phyloP scores from a whole-genome alignment of 2,329 filamentous ascomycete species.

The Botryosphaeria dothidea region DNA sequence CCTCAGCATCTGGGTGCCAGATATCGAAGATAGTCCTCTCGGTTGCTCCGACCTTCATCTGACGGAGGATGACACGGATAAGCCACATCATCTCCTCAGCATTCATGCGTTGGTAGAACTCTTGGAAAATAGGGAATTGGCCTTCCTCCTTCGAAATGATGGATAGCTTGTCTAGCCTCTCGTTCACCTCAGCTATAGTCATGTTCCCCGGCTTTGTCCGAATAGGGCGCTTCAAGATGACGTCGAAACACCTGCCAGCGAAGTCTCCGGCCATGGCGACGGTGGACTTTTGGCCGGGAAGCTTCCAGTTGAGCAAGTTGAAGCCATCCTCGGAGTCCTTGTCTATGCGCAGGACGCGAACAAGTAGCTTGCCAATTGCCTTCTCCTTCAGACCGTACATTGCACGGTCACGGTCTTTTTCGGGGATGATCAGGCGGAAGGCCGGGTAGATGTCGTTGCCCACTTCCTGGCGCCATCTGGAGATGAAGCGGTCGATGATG shows the following conservation, averaged over 20 bases:
- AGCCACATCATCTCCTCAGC: conserved; percentile 92
- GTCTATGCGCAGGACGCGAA: conserved; percentile 89
- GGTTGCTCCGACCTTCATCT: conserved; percentile 55
- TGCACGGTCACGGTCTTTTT: conserved; percentile 87
- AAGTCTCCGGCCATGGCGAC: conserved; percentile 83
- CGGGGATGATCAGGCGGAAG: conserved; percentile 85
- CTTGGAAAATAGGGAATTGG: conserved; percentile 76
- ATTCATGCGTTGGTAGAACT: conserved; percentile 90
- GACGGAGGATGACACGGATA: conserved; percentile 86
- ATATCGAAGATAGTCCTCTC: conserved; percentile 79
- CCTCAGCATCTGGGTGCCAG: conserved; percentile 56
- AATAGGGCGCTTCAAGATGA: conserved; percentile 81
- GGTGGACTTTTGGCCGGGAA: conserved; percentile 68
- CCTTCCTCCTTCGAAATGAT: conserved; percentile 77
- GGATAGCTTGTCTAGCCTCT: conserved; percentile 76
- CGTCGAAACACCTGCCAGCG: conserved; percentile 82
- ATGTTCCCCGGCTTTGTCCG: conserved; percentile 72
- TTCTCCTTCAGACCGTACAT: conserved; percentile 96
- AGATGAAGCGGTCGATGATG: conserved; percentile 85
- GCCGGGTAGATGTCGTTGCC: conserved; percentile 93
- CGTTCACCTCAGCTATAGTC: conserved; percentile 88
- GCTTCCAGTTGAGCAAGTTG: conserved; percentile 86
- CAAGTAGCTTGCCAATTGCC: conserved; percentile 83
- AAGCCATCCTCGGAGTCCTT: conserved; percentile 86
- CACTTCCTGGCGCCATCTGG: conserved; percentile 82